These are phyloP conservation scores for Podaxis pistillaris DNA, from an alignment of 768 basidiomycete species.

Conservation along the genomic window DNA sequence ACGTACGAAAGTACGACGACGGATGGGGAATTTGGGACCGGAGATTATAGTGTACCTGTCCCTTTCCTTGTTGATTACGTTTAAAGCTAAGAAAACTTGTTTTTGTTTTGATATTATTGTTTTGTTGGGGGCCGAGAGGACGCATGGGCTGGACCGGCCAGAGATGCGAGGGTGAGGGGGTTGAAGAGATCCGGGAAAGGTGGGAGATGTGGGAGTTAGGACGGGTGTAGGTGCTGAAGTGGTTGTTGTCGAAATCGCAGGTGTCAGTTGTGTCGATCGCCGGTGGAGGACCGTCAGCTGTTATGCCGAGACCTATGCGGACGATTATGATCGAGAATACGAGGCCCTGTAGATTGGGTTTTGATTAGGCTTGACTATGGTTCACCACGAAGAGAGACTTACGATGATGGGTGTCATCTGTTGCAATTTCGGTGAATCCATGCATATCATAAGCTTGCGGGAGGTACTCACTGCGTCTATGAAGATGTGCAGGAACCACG, in stretches of 20 bases:
- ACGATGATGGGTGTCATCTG: conserved; percentile 10
- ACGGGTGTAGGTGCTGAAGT: not conserved
- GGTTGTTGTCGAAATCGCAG: not conserved
- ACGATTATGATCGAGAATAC: conserved; percentile 38
- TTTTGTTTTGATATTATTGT: not conserved
- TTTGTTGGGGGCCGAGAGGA: not conserved
- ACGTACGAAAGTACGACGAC: conserved; percentile 10
- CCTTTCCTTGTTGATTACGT: not conserved
- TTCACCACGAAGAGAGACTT: not conserved
- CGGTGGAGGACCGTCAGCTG: conserved; percentile 8
- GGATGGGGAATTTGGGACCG: conserved; percentile 5
- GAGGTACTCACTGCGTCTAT: conserved; percentile 28
- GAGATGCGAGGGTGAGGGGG: not conserved
- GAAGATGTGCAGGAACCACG: conserved; percentile 31
- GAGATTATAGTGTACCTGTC: conserved; percentile 5
- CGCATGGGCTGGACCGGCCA: conserved; percentile 6
- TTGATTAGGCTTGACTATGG: not conserved
- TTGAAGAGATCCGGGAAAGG: not conserved
- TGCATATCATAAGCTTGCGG: not conserved
- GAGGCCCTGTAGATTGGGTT: conserved; percentile 20
- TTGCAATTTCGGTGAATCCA: not conserved
- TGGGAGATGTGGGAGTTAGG: not conserved
- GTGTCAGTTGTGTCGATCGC: not conserved
- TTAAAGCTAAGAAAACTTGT: not conserved
- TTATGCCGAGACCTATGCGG: conserved; percentile 29